Base-by-base conservation (phyloP, 495 filamentous ascomycete species). In the Talaromyces nanjingensis region DNA sequence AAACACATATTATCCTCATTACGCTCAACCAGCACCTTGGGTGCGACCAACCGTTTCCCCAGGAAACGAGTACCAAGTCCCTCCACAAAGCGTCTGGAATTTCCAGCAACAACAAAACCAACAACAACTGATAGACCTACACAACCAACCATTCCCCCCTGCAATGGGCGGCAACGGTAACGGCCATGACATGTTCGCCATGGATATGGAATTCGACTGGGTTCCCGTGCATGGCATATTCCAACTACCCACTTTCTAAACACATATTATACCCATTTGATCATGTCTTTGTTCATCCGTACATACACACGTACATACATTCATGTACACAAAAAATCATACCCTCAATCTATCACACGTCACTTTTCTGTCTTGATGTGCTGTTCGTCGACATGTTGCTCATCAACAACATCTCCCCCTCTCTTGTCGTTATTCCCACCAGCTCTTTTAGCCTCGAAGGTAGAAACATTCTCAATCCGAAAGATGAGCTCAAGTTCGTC, bases 121-220 rank as follows among this genome's bases (percentile, higher is more conserved):
- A 37, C 31, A 33, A 37, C 54, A 27, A 18, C 16, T 57, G 3
- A 20, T 37, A 18, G n/a, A 59, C 29, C 27, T 59, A 37, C 56
- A 18, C 16, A 59, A 18, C 7, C 60, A 62, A 11, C 22, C 24
- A 11, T 62, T 52, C 9, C 16, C 42, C 16, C 25, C 45, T 52
- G 60, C 6, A 12, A 33, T 52, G 39, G 24, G 6, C n/a, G 29
- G 31, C 60, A 24, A 14, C 12, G 31, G n/a, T 14, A 34, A 6
- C 12, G 31, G 18, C 22, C 39, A 52, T 6, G 45, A 37, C 27
- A 53, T 12, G 12, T 12, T 61, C n/a, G 45, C 60, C 25, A 53
- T 62, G 45, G 60, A 62, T 2, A 62, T 62, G 47, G 60, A 62
- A 33, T 62, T 24, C 29, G 60, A 62, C 45, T 62, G 60, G 60